Percentiles rank a stretch among this genome's conserved stretches.
Conservation (phyloP, 495 filamentous ascomycete species). For the Geoglossum glabrum region DNA sequence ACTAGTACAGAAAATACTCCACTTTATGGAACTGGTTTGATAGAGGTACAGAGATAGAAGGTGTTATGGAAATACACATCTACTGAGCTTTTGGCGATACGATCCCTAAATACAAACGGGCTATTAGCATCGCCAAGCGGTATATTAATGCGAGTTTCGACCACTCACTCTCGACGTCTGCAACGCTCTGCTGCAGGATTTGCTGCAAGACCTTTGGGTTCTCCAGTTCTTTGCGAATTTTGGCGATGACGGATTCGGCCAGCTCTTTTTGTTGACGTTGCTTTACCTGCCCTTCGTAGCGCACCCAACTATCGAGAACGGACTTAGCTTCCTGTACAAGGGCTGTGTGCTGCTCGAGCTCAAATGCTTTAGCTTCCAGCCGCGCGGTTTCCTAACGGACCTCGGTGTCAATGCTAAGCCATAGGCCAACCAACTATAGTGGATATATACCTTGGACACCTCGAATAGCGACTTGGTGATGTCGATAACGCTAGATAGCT, state of each 20-base stretch:
- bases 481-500: slow-evolving; percentile 82
- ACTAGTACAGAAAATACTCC: neutral
- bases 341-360: slow-evolving; percentile 87
- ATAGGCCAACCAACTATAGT: neutral
- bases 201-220: slow-evolving; percentile 87
- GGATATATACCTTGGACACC: slow-evolving; percentile 67
- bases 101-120: slow-evolving; percentile 21
- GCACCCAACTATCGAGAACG: slow-evolving; percentile 93
- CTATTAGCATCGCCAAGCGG: slow-evolving; percentile 13
- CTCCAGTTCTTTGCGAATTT: slow-evolving; percentile 96
- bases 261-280: slow-evolving; percentile 93
- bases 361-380: slow-evolving; percentile 86
- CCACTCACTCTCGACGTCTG: slow-evolving; percentile 86
- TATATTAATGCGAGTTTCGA: neutral
- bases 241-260: slow-evolving; percentile 75
- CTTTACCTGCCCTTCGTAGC: slow-evolving; percentile 97
- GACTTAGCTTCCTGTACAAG: slow-evolving; percentile 79
- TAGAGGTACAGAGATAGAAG: neutral
- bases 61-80: neutral
- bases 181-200: slow-evolving; percentile 85
- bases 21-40: neutral
- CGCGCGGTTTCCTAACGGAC: slow-evolving; percentile 70
- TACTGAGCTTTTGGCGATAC: slow-evolving; percentile 32
- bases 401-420: neutral
- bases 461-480: slow-evolving; percentile 92